Base-by-base conservation (phyloP, 2,329 filamentous ascomycete genomes). In the Exophiala viscosa region DNA sequence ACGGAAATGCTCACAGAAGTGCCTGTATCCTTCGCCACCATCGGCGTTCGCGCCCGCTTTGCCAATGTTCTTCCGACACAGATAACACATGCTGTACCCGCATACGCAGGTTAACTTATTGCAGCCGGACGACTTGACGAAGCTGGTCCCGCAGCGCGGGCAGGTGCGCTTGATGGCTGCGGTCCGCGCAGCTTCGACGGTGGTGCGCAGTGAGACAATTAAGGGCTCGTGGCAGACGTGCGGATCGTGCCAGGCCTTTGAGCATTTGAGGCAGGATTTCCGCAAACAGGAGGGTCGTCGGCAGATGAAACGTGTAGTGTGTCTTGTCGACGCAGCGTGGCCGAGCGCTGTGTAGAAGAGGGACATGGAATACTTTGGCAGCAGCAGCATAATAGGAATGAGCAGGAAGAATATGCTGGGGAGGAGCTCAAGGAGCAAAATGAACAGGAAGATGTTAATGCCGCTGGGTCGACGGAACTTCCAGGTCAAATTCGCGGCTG, bases 71-170 rank as follows among this genome's bases (percentile, higher is more conserved):
- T 86, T 86, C 36, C 93, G 88, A 70, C 93, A 99, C 42, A 97
- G 83, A 66, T 99, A 99, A 69, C 93, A 99, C 92, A 97, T 97
- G 62, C 88, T 87, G 72, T 97, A 97, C 7, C 93, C 93, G 70
- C 93, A 99, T 13, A 90, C 85, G 67, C 93, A 97, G 5, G 90
- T 92, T 36, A 99, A 79, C 73, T 97, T 97, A 76, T 99, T 99
- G 79, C 93, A 99, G 64, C 93, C 93, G 20, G 86, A 85, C 5
- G 84, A 86, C 70, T 97, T 97, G 71, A 99, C 88, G 68, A 97
- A 97, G 13, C 86, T 88, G 8, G 91, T 88, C 62, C 88, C 86
- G 75, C 93, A 99, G 43, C 86, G 83, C 7, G 93, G 93, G 68
- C 93, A 99, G 8, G 93, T 92, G 45, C 93, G 87, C 73, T 97